Evolutionary conservation across 768 basidiomycete species (phyloP).

Genomic region (Podaxis carcinomalis): DNA sequence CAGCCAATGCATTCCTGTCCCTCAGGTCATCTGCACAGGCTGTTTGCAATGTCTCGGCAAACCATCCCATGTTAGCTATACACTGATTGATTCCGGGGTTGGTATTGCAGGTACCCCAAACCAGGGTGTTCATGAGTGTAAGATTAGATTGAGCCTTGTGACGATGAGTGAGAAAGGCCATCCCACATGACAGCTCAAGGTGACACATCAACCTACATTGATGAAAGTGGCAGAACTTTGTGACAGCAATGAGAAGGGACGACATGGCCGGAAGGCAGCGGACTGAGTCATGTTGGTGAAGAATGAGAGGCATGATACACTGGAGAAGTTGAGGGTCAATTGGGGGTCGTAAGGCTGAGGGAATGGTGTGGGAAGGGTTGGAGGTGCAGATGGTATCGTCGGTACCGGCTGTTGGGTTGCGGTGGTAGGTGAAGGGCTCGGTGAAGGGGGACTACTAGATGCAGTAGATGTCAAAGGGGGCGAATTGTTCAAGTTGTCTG

Average conservation of each 20-base stretch:
- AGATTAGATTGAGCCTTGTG: constrained; percentile 60
- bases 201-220: constrained; percentile 35
- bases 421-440: constrained; percentile 16
- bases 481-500: neutral
- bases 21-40: constrained; percentile 56
- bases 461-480: constrained; percentile 1
- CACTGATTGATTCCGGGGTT: constrained; percentile 45
- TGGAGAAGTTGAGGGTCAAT: constrained; percentile 63
- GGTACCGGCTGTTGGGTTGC: constrained; percentile 30
- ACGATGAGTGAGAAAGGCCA: constrained; percentile 9
- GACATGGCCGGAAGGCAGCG: constrained; percentile 62
- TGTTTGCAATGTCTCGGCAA: constrained; percentile 41
- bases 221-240: constrained; percentile 51
- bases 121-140: constrained; percentile 56
- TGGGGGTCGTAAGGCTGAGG: constrained; percentile 70
- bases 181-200: neutral
- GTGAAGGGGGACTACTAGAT: constrained; percentile 11
- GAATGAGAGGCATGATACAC: constrained; percentile 60
- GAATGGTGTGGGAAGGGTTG: constrained; percentile 68
- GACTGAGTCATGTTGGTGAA: constrained; percentile 71
- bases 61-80: constrained; percentile 62
- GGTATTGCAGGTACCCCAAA: constrained; percentile 84
- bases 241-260: constrained; percentile 68
- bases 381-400: constrained; percentile 44
- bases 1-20: constrained; percentile 46